Base-by-base conservation (phyloP, 2,329 filamentous ascomycete species). In the Penicillium sp. region DNA sequence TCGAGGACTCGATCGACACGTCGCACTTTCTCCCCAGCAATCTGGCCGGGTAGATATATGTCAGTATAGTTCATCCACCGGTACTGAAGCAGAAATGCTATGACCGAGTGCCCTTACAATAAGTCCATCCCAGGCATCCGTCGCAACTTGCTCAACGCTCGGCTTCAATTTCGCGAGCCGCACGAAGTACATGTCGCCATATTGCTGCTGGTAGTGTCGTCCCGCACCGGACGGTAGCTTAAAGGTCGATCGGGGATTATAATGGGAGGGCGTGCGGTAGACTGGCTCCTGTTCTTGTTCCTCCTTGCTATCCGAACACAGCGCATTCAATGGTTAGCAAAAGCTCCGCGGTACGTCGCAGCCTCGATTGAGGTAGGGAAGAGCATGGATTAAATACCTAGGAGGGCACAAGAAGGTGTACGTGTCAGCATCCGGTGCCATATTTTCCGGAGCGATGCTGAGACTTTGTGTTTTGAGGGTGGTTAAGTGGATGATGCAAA, bases 141-240 rank as follows among this genome's bases (percentile, higher is more conserved):
- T 72, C 0, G 91, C 92, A 42, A 88, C 79, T 54, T 80, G 72
- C 61, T 95, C 88, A 0, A 95, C 87, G 0, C 82, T 80, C 9
- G 90, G 88, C 72, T 92, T 96, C 68, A 99, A 82, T 71, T 88
- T 87, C 31, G 89, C 83, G 19, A 99, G 80, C 11, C 93, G 87
- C 60, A 96, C 70, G 67, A 96, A 99, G 78, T 99, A 99, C 82
- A 97, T 92, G 71, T 99, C 93, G 55, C 87, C 89, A 80, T 88
- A 99, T 73, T 99, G 93, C 69, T 97, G 93, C 68, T 91, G 79
- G 69, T 97, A 99, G 46, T 90, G 86, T 54, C 78, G 77, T 30
- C 77, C 72, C 35, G 76, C 70, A 22, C 80, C 80, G 55, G 76
- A 85, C 19, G 87, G 80, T 9, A 97, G 81, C 41, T 75, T 75